phyloP scores from a whole-genome alignment of 352 stramenopile species.

The Vaucheria bursata region DNA sequence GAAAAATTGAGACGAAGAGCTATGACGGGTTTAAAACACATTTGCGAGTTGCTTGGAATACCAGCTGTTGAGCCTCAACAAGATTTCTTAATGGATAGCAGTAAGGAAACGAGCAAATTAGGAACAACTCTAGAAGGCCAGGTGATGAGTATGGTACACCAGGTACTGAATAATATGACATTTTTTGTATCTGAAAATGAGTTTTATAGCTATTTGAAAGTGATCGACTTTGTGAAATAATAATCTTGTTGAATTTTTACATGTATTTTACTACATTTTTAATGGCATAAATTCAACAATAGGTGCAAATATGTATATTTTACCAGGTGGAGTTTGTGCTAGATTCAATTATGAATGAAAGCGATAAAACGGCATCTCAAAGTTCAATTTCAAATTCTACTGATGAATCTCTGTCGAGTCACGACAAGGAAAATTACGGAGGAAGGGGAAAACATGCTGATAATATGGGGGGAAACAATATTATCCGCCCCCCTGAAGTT shows the following conservation, averaged over 20 bases:
- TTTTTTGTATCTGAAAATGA: not conserved
- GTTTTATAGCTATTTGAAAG: not conserved
- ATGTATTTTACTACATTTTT: not conserved
- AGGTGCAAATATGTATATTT: not conserved
- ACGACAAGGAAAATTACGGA: not conserved
- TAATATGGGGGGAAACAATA: not conserved
- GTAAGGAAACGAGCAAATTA: not conserved
- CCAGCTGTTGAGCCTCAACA: not conserved
- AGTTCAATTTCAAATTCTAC: not conserved
- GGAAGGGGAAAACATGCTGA: not conserved
- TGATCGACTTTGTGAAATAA: not conserved
- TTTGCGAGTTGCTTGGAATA: conserved; percentile 40
- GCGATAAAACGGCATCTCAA: conserved; percentile 33
- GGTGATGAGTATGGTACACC: not conserved
- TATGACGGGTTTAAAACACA: conserved; percentile 25
- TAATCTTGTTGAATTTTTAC: not conserved
- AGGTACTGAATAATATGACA: not conserved
- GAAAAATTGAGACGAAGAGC: conserved; percentile 33
- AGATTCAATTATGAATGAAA: conserved; percentile 41
- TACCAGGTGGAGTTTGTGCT: conserved; percentile 39
- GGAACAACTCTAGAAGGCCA: not conserved
- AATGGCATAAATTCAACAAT: not conserved
- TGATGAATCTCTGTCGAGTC: not conserved
- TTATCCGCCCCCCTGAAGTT: not conserved
- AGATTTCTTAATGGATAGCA: not conserved